Conservation (phyloP, 2,329 filamentous ascomycete genomes). For the Sphaerulina musiva region DNA sequence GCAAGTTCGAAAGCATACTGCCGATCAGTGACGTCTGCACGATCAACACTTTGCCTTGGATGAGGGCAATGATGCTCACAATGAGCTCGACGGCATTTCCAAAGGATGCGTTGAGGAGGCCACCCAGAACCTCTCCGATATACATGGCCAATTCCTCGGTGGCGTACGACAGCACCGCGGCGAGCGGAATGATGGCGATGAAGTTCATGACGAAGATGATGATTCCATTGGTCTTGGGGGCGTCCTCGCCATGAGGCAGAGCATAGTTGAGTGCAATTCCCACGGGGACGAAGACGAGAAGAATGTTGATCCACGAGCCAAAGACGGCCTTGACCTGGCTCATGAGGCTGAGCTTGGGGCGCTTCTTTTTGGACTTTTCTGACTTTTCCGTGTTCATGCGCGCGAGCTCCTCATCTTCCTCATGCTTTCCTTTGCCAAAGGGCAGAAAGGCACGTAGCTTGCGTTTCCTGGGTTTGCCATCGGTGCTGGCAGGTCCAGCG, state of each 20-base stretch:
- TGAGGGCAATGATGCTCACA: conserved; percentile 75
- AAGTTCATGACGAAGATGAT: conserved; percentile 80
- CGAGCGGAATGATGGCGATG: conserved; percentile 83
- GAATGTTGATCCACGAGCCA: conserved; percentile 78
- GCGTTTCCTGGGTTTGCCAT: conserved; percentile 21
- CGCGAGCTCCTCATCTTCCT: conserved; percentile 6
- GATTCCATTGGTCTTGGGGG: conserved; percentile 47
- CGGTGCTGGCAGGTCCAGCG: conserved; percentile 7
- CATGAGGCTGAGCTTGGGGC: conserved; percentile 27
- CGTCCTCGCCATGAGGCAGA: background rate
- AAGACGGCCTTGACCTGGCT: conserved; percentile 66
- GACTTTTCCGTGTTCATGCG: conserved; percentile 18
- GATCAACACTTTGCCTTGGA: conserved; percentile 68
- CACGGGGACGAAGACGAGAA: conserved; percentile 69
- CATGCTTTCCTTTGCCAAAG: conserved; percentile 12
- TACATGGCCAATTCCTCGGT: conserved; percentile 83
- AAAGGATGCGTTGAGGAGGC: conserved; percentile 83
- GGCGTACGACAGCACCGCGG: conserved; percentile 76
- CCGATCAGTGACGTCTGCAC: conserved; percentile 90
- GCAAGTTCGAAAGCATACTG: conserved; percentile 82
- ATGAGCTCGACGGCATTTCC: conserved; percentile 50
- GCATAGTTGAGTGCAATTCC: conserved; percentile 68
- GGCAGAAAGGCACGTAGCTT: conserved; percentile 21
- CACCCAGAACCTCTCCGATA: conserved; percentile 75
- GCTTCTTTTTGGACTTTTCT: conserved; percentile 24